phyloP scores from a whole-genome alignment of 805 yeast genomes.

The Grigorovia transvaalensis region DNA sequence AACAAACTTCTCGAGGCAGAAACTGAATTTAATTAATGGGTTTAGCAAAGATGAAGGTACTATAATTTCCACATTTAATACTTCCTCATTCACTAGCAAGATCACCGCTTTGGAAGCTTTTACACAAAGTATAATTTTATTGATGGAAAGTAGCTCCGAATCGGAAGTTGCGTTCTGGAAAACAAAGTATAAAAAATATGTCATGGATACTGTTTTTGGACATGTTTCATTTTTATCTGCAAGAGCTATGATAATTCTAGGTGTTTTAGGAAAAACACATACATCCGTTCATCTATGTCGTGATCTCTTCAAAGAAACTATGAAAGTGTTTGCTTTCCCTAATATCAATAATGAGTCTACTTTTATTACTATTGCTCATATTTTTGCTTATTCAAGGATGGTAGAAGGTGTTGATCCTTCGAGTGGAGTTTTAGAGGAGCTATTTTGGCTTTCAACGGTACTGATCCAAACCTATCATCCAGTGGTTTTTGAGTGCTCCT shows the following conservation, averaged over 20 bases:
- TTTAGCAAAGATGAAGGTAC: constrained; percentile 41
- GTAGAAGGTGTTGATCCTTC: constrained; percentile 28
- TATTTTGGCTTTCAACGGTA: constrained; percentile 30
- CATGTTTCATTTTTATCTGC: constrained; percentile 48
- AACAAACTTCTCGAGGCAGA: constrained; percentile 37
- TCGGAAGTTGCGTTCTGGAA: constrained; percentile 45
- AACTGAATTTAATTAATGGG: constrained; percentile 59
- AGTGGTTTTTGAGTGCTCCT: constrained; percentile 29
- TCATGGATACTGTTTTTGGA: constrained; percentile 48
- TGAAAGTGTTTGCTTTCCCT: constrained; percentile 27
- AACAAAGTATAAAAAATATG: constrained; percentile 51
- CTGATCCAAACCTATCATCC: constrained; percentile 25
- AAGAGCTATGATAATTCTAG: constrained; percentile 55
- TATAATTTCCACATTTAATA: constrained; percentile 22
- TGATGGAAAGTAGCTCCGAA: constrained; percentile 37
- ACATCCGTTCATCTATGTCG: constrained; percentile 42
- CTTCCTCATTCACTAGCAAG: constrained; percentile 28
- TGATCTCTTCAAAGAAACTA: constrained; percentile 15
- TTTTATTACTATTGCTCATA: constrained; percentile 25
- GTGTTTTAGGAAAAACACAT: constrained; percentile 52
- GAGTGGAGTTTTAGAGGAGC: constrained; percentile 17
- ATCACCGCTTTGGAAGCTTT: constrained; percentile 41
- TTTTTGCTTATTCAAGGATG: constrained; percentile 30
- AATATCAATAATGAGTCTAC: constrained; percentile 22
- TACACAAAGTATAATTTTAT: constrained; percentile 41